These are phyloP conservation scores for Calonectria ilicicola DNA, from an alignment of 2,329 filamentous ascomycete species.

Conservation along the genomic window DNA sequence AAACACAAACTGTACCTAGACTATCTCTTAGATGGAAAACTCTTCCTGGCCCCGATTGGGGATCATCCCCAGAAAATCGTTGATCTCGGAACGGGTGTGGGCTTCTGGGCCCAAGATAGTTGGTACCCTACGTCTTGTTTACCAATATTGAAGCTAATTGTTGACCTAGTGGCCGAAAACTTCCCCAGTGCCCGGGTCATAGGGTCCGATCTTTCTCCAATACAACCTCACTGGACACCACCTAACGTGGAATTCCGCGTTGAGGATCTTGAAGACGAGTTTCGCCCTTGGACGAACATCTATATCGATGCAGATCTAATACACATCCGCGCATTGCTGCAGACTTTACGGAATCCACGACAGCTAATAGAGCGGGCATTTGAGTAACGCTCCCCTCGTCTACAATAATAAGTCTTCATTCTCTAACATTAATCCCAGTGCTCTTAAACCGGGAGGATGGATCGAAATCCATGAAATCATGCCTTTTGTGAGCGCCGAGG, in stretches of 20 bases:
- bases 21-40: slow-evolving; percentile 57
- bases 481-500: slow-evolving; percentile 47
- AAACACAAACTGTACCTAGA: slow-evolving; percentile 61
- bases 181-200: slow-evolving; percentile 60
- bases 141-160: slow-evolving; percentile 20
- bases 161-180: slow-evolving; percentile 55
- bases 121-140: slow-evolving; percentile 28
- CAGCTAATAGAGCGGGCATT: slow-evolving; percentile 62
- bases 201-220: slow-evolving; percentile 58
- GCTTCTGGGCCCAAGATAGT: slow-evolving; percentile 69
- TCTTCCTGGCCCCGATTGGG: slow-evolving; percentile 58
- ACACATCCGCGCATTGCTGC: slow-evolving; percentile 63
- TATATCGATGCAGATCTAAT: slow-evolving; percentile 62
- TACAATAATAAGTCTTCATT: neutral
- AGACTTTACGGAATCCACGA: slow-evolving; percentile 63
- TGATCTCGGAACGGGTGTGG: slow-evolving; percentile 63
- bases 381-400: slow-evolving; percentile 42
- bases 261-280: slow-evolving; percentile 52
- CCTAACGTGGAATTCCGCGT: slow-evolving; percentile 67
- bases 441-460: slow-evolving; percentile 54
- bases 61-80: slow-evolving; percentile 61
- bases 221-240: slow-evolving; percentile 61
- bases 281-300: slow-evolving; percentile 49
- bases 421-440: slow-evolving; percentile 39
- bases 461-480: slow-evolving; percentile 53